Evolutionary conservation across 495 filamentous ascomycete genomes (phyloP).

Genomic region (Neurospora sp.): DNA sequence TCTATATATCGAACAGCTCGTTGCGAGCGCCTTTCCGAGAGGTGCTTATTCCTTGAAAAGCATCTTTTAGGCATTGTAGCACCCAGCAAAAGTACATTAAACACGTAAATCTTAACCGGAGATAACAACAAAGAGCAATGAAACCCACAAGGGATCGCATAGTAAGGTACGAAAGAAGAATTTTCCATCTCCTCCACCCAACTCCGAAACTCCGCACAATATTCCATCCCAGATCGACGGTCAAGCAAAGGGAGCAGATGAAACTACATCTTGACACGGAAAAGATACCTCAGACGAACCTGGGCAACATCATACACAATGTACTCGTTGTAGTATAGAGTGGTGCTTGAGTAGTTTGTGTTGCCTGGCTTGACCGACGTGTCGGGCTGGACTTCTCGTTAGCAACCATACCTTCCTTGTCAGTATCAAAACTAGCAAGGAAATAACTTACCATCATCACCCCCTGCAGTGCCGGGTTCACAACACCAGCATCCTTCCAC

Average conservation of each 20-base stretch:
- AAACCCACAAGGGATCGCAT: neutral
- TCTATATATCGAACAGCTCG: neutral
- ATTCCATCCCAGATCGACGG: neutral
- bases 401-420: neutral
- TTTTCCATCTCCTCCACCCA: neutral
- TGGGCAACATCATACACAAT: conserved; percentile 73
- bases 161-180: neutral
- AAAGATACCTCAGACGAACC: conserved; percentile 67
- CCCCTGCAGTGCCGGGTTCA: conserved; percentile 53
- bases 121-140: neutral
- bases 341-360: conserved; percentile 23
- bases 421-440: neutral
- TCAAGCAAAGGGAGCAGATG: neutral
- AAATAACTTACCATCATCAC: conserved; percentile 47
- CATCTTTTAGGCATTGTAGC: neutral
- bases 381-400: conserved; percentile 32
- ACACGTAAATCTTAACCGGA: neutral
- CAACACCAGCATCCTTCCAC: conserved; percentile 67
- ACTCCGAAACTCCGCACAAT: neutral
- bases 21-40: neutral
- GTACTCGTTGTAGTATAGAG: conserved; percentile 58
- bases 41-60: neutral
- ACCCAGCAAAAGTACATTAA: neutral
- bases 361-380: conserved; percentile 24
- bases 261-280: conserved; percentile 47